Base-by-base conservation (phyloP, 495 filamentous ascomycete species). In the Clavariopsis aquatica region DNA sequence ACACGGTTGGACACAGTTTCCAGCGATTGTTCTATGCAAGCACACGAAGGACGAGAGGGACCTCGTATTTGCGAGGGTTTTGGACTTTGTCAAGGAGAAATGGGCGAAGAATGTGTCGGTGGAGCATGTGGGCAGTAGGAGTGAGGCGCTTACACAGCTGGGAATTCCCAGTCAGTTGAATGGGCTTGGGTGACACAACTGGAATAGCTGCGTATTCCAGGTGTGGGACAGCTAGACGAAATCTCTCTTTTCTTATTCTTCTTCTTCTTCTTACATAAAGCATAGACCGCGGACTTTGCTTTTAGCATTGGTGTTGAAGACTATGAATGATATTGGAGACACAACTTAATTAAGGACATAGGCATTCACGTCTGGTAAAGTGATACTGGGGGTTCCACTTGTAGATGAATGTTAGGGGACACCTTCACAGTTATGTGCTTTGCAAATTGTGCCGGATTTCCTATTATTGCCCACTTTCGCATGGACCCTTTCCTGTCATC, bases 1-100 rank as follows among this genome's bases (percentile, higher is more conserved):
- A 58, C 74, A 76, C 64, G 74, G 74, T 23, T 76, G 74, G 74
- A 75, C 74, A 17, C 67, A 69, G 59, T 74, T 76, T 31, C 74
- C 74, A 19, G 72, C 69, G 57, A 65, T 52, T 7, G 60, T 60
- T 22, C 34, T 76, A 29, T 54, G 60, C 12, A 63, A 69, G 51
- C 66, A 72, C 29, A 73, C 73, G 66, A 68, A 69, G 58, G 60
- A 54, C 23, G 72, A 72, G 54, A 49, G 73, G 52, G 54, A 67
- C 12, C 47, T 70, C 27, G 73, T 72, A 27, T 69, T 69, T 59
- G 52, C 38, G 15, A 41, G 67, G 46, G 52, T 57, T 27, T 52
- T 69, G 38, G 52, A 57, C 5, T 69, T 69, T 62, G 67, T 66
- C 12, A 65, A 62, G 57, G 62, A 69, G 57, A 38, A 28, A 6